A percentile compares a stretch with the other conserved stretches of the same genome.
phyloP scores from a whole-genome alignment of 192 early-diverging fungal genomes.

The Spizellomyces punctatus region DNA sequence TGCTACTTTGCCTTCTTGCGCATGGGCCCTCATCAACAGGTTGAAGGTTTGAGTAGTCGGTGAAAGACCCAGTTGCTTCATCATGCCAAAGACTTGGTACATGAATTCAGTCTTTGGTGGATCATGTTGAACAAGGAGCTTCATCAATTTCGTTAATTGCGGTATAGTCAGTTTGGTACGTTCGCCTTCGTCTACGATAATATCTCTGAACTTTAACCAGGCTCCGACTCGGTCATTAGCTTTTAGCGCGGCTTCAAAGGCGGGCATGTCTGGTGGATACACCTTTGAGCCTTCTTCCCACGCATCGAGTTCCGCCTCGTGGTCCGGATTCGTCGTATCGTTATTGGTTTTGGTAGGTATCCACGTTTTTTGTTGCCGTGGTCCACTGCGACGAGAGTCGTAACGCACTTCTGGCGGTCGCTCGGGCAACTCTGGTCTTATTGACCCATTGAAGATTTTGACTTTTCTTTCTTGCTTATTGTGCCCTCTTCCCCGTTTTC shows the following conservation, averaged over 20 bases:
- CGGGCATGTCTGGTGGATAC: conserved; percentile 31
- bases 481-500: too few relatives aligned
- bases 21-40: conserved; percentile 28
- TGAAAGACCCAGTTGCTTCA: conserved; percentile 23
- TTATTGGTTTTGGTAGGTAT: too few relatives aligned
- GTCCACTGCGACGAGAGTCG: too few relatives aligned
- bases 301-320: too few relatives aligned
- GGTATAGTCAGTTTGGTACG: conserved; percentile 11
- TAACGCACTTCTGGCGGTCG: too few relatives aligned
- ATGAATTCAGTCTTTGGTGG: conserved; percentile 35
- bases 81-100: conserved; percentile 16
- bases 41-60: conserved; percentile 28
- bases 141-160: conserved; percentile 27
- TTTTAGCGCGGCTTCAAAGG: conserved; percentile 29
- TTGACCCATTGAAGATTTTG: not conserved
- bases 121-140: conserved; percentile 13
- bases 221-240: conserved; percentile 23
- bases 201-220: conserved; percentile 40
- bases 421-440: not conserved
- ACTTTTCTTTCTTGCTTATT: too few relatives aligned
- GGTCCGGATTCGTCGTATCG: too few relatives aligned
- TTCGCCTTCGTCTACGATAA: conserved; percentile 29
- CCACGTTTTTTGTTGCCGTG: too few relatives aligned
- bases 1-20: conserved; percentile 25
- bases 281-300: not conserved